These are phyloP conservation scores for Paramecium octaurelia DNA, from an alignment of 73 alveolate species.

Conservation along the genomic window DNA sequence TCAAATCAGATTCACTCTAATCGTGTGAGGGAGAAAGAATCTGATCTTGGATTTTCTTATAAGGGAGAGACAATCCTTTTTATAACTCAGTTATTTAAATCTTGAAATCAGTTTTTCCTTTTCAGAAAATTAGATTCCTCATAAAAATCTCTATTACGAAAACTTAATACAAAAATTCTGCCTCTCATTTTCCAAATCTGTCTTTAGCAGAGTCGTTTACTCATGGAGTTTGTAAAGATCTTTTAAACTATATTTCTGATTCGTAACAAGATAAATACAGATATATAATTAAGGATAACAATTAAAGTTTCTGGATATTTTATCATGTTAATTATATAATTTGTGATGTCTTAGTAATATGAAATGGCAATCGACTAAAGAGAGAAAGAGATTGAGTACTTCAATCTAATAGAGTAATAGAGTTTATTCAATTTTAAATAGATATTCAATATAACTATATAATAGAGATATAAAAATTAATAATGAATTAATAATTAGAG, in stretches of 20 bases:
- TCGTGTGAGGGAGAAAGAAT: not conserved
- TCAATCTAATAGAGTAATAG: no score
- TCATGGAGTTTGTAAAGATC: not conserved
- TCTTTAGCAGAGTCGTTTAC: not conserved
- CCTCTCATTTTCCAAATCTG: no score
- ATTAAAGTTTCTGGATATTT: not conserved
- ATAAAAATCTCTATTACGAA: no score
- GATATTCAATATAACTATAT: not conserved
- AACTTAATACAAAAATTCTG: not conserved
- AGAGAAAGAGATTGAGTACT: not conserved
- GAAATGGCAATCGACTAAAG: no score
- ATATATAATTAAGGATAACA: not conserved
- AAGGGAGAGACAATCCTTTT: not conserved
- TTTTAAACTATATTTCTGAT: not conserved
- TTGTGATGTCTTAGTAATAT: not conserved
- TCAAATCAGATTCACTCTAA: not conserved
- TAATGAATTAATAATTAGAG: not conserved
- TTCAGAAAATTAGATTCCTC: no score
- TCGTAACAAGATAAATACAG: not conserved
- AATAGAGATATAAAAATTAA: no score
- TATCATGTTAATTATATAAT: no score
- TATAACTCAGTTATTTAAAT: not conserved
- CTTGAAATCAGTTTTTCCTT: not conserved
- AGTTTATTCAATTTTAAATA: no score
- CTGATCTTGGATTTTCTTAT: not conserved